phyloP scores from a whole-genome alignment of 139 green algal species.

The Volvox africanus region DNA sequence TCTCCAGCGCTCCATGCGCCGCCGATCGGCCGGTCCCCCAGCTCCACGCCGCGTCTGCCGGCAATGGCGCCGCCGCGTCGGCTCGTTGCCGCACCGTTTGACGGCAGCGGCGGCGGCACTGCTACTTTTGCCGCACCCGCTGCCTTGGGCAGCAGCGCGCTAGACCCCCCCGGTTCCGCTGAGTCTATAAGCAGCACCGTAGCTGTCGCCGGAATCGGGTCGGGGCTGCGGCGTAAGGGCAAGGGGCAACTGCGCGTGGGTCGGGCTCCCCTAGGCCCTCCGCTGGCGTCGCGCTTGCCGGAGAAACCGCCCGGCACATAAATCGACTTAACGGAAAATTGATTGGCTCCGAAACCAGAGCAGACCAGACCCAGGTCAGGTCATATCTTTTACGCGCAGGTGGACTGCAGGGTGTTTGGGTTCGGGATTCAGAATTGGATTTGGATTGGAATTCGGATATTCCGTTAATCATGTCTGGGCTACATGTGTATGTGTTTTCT shows the following conservation, averaged over 20 bases:
- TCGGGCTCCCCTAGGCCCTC: conserved; percentile 3
- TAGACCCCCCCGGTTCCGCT: too few relatives aligned
- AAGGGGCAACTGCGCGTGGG: conserved; percentile 1
- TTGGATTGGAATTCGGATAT: background rate
- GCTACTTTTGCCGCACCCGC: background rate
- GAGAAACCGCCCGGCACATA: background rate
- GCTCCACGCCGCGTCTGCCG: background rate
- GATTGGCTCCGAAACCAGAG: background rate
- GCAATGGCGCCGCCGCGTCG: background rate
- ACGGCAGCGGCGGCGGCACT: background rate
- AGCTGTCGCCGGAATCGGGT: background rate
- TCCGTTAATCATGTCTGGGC: too few relatives aligned
- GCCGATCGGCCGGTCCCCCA: background rate
- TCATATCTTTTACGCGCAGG: background rate
- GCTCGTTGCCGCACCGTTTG: background rate
- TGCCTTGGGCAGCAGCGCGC: too few relatives aligned
- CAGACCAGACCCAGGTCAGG: background rate
- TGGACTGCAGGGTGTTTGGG: background rate
- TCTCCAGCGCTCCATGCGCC: background rate
- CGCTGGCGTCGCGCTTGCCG: background rate
- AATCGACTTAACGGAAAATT: background rate
- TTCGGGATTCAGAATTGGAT: background rate
- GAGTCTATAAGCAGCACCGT: background rate
- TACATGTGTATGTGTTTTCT: too few relatives aligned
- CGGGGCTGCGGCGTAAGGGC: background rate